These are phyloP conservation scores for Colletotrichum tropicale DNA, from an alignment of 2,329 filamentous ascomycete genomes.

Conservation along the genomic window DNA sequence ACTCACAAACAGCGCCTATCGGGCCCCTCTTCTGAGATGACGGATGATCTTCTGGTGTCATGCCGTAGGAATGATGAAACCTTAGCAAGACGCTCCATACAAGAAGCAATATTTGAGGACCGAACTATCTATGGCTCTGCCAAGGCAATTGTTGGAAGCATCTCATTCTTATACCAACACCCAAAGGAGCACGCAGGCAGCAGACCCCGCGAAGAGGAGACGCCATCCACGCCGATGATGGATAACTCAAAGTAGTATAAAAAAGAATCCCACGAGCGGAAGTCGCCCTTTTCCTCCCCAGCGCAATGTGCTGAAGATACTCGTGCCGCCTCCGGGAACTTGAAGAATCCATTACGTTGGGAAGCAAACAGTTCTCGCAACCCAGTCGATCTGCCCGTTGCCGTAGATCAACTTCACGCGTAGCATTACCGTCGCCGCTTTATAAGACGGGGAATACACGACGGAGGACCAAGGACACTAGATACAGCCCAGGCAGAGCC, in stretches of 20 bases:
- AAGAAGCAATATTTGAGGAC: fast-evolving
- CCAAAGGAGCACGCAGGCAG: no score
- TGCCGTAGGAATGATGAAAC: fast-evolving
- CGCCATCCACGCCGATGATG: fast-evolving
- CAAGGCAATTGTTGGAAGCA: fast-evolving
- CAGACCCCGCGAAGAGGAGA: not conserved
- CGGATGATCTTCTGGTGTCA: fast-evolving
- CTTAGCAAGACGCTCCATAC: fast-evolving
- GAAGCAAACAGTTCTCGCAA: not conserved
- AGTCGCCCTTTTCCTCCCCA: not conserved
- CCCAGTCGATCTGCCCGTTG: fast-evolving
- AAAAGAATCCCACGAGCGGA: fast-evolving
- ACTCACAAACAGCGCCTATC: not conserved
- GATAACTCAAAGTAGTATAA: not conserved
- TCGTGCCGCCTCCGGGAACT: no score
- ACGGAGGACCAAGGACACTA: no score
- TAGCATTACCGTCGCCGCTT: fast-evolving
- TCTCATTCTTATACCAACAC: not conserved
- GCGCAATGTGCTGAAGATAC: no score
- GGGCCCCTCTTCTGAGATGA: fast-evolving
- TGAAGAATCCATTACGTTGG: fast-evolving
- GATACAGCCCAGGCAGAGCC: no score
- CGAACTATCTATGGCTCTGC: not conserved
- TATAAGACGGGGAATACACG: no score
- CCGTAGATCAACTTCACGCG: not conserved